Evolutionary conservation across 805 yeast species (phyloP).

Genomic region (Maudiozyma barnettii): DNA sequence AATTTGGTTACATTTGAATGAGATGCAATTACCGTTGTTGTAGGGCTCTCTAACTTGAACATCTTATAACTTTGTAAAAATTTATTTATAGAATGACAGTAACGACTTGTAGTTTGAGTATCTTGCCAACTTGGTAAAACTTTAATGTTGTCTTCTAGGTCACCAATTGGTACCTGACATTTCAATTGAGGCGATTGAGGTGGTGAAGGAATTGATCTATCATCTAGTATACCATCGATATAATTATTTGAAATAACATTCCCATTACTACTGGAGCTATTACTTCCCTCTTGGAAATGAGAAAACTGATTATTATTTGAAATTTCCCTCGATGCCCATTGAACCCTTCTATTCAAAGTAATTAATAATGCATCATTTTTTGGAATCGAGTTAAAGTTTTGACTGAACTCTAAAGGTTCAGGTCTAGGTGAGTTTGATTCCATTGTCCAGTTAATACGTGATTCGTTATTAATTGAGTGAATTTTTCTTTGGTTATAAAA

Average conservation of each 20-base stretch:
- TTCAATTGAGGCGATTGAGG: conserved; percentile 23
- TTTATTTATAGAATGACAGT: conserved; percentile 10
- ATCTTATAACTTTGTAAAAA: conserved; percentile 21
- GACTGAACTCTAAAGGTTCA: conserved; percentile 25
- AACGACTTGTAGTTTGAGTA: conserved; percentile 9
- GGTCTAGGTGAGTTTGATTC: conserved; percentile 28
- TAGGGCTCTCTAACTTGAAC: conserved; percentile 4
- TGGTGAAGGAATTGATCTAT: conserved; percentile 25
- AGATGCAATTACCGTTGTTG: neutral
- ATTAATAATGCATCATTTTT: neutral
- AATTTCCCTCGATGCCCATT: neutral
- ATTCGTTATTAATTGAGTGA: neutral
- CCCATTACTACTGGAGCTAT: neutral
- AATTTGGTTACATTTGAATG: neutral
- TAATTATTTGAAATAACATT: neutral
- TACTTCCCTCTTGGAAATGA: neutral
- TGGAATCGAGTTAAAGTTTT: neutral
- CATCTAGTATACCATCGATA: conserved; percentile 11
- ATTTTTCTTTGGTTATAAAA: neutral
- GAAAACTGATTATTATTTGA: neutral
- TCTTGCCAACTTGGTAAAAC: conserved; percentile 17
- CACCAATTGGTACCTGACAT: conserved; percentile 2
- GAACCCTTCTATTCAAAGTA: neutral
- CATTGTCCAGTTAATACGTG: conserved; percentile 7
- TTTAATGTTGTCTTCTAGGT: conserved; percentile 4